Base-by-base conservation (phyloP, 2,329 filamentous ascomycete genomes). In the Pseudogymnoascus sp. region DNA sequence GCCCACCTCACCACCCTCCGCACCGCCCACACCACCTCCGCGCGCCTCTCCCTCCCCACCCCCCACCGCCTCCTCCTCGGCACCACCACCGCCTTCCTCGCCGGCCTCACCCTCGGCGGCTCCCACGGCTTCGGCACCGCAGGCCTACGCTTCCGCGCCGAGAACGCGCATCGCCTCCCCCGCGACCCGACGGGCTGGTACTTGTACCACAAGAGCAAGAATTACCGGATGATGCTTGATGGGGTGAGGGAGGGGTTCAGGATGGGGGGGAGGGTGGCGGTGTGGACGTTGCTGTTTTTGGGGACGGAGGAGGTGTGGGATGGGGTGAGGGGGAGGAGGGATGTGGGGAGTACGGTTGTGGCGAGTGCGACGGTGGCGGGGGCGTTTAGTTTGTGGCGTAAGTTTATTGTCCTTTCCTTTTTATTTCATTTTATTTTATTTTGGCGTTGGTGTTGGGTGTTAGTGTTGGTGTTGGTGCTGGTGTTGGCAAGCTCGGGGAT, bases 121-220 rank as follows among this genome's bases (percentile, higher is more conserved):
- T 81, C 85, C 6, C 85, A 92, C 63, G 91, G 91, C 23, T 87
- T 87, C 64, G 87, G 87, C 71, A 86, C 83, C 73, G 85, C 90
- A 0, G 87, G 89, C 61, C 81, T 96, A 64, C 88, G 89, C 40
- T 99, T 97, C 78, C 88, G 93, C 63, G 95, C 95, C 65, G 95
- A 99, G 77, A 96, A 99, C 73, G 92, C 95, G 0, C 95, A 99
- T 80, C 90, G 93, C 68, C 86, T 97, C 66, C 95, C 95, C 19
- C 87, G 85, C 3, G 87, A 87, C 1, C 87, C 90, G 26, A 85
- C 87, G 1, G 93, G 92, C 17, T 99, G 95, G 95, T 99, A 93
- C 74, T 84, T 97, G n/a, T 99, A 99, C 76, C 93, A 97, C 80
- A 97, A 97, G 78, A 91, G 87, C 74, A 97, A 97, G 77, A 97